A percentile compares a stretch with the other conserved stretches of the same genome.
Conservation (phyloP, 176 grass and related monocot genomes). For the Elymus sibiricus region DNA sequence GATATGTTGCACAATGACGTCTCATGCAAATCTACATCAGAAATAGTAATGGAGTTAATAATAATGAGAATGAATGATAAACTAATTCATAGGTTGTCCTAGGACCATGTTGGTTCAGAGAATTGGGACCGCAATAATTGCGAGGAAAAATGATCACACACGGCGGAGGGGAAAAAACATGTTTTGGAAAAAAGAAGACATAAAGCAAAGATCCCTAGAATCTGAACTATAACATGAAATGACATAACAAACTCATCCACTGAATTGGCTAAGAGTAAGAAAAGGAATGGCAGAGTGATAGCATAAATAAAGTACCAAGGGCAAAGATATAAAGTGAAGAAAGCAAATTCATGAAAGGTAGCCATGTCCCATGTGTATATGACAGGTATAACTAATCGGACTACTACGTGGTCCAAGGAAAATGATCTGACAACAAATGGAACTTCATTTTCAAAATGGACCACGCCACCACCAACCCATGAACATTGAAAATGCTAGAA, state of each 20-base stretch:
- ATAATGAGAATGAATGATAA: not conserved
- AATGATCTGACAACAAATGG: constrained; percentile 33
- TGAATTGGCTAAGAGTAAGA: constrained; percentile 12
- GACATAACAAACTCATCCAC: constrained; percentile 8
- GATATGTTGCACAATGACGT: not conserved
- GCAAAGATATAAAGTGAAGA: constrained; percentile 29
- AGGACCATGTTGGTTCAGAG: not conserved
- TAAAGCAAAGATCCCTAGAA: constrained; percentile 30
- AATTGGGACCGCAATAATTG: not conserved
- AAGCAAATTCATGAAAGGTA: constrained; percentile 17
- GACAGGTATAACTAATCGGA: constrained; percentile 42
- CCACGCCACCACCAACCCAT: constrained; percentile 27
- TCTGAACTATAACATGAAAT: constrained; percentile 21
- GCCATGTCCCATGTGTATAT: not conserved
- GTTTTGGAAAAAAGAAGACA: not conserved
- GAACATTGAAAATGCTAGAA: constrained; percentile 29
- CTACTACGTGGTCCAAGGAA: constrained; percentile 34
- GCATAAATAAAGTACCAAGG: constrained; percentile 24
- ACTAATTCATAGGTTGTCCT: not conserved
- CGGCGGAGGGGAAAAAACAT: not conserved
- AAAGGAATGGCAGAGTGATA: constrained; percentile 18
- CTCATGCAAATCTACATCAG: not conserved
- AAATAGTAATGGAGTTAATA: not conserved
- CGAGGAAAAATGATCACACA: not conserved
- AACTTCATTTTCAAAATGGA: constrained; percentile 34